A percentile compares a stretch with the other conserved stretches of the same genome.
phyloP scores from a whole-genome alignment of 495 filamentous ascomycete species.

The Tuber indicum region DNA sequence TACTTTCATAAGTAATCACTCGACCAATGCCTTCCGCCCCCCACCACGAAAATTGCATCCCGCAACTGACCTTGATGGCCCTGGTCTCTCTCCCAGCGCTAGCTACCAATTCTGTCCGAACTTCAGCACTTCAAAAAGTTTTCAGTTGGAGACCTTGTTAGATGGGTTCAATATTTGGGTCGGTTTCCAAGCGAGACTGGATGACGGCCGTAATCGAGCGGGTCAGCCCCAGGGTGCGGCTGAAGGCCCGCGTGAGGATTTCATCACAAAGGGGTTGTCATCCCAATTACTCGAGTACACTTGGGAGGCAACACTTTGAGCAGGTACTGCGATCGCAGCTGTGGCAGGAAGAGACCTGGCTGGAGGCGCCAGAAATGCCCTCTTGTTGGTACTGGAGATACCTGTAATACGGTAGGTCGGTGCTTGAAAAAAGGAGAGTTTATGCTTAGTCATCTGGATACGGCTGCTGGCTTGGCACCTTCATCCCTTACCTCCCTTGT shows the following conservation, averaged over 20 bases:
- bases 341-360: slow-evolving; percentile 49
- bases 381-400: background rate
- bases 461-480: no score
- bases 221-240: slow-evolving; percentile 53
- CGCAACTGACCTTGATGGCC: slow-evolving; percentile 59
- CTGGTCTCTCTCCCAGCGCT: slow-evolving; percentile 57
- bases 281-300: slow-evolving; percentile 55
- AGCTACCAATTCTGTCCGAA: slow-evolving; percentile 54
- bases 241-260: slow-evolving; percentile 58
- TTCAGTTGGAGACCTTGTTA: slow-evolving; percentile 49
- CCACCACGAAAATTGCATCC: slow-evolving; percentile 51
- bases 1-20: slow-evolving; percentile 7
- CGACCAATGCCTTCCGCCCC: background rate
- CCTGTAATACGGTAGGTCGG: no score
- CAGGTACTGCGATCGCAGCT: slow-evolving; percentile 40
- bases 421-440: no score
- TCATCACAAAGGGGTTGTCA: slow-evolving; percentile 56
- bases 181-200: slow-evolving; percentile 55
- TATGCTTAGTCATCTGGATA: no score
- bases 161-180: slow-evolving; percentile 52
- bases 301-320: slow-evolving; percentile 61
- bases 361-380: slow-evolving; percentile 30
- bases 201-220: slow-evolving; percentile 56
- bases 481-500: no score
- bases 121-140: slow-evolving; percentile 44